Conservation (phyloP, 1,284 basidiomycete genomes). For the Rhodotorula sp. region DNA sequence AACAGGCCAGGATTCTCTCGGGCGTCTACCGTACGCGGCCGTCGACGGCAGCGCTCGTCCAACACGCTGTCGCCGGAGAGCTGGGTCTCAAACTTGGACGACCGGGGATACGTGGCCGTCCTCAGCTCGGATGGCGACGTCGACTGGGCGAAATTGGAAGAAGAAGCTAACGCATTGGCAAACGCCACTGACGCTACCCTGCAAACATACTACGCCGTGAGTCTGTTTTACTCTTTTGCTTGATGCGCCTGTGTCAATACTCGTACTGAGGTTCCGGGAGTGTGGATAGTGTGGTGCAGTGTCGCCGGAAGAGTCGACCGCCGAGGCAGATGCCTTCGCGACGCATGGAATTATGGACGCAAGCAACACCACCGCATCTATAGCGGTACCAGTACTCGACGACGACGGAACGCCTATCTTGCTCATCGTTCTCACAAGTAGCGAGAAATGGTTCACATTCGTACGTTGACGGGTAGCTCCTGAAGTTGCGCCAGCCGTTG, state of each 20-base stretch:
- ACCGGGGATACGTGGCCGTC: neutral
- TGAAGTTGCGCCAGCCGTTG: neutral
- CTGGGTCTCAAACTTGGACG: neutral
- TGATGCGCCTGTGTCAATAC: too few relatives aligned
- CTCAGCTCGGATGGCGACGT: constrained; percentile 12
- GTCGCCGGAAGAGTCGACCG: neutral
- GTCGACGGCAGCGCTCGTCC: too few relatives aligned
- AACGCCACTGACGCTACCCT: constrained; percentile 1
- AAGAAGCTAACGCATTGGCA: neutral
- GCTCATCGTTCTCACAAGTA: constrained; percentile 26
- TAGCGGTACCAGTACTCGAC: constrained; percentile 26
- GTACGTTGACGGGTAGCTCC: neutral
- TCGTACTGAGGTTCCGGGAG: too few relatives aligned
- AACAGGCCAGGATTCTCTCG: too few relatives aligned
- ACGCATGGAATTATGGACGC: neutral
- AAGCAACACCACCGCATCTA: neutral
- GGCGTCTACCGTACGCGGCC: too few relatives aligned
- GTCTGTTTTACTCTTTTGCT: neutral
- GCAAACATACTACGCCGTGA: neutral
- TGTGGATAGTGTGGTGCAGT: neutral
- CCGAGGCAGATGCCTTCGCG: constrained; percentile 7
- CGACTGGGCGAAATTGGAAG: neutral
- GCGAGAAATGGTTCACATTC: constrained; percentile 26
- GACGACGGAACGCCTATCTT: constrained; percentile 23
- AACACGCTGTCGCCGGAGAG: neutral